phyloP scores from a whole-genome alignment of 2,329 filamentous ascomycete species.

The Tolypocladium paradoxum region DNA sequence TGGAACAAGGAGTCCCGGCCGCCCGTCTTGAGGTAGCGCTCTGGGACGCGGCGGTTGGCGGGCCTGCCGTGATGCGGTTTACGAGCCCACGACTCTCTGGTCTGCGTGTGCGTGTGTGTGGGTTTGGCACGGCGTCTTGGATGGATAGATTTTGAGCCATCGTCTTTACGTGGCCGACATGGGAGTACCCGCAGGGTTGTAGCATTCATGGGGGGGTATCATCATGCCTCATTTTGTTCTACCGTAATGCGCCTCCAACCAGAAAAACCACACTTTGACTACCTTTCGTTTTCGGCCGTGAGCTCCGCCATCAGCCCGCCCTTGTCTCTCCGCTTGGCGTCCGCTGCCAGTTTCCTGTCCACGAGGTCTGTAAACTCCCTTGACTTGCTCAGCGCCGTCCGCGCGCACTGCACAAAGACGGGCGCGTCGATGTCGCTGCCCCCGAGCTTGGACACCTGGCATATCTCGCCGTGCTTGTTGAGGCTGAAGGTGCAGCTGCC shows the following conservation, averaged over 20 bases:
- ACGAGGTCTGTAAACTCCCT: slow-evolving; percentile 70
- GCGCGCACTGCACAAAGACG: slow-evolving; percentile 64
- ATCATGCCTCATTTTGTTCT: slow-evolving; percentile 5
- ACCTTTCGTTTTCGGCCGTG: slow-evolving; percentile 73
- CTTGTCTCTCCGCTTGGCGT: slow-evolving; percentile 66
- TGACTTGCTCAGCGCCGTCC: slow-evolving; percentile 64
- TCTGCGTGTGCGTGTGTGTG: not conserved
- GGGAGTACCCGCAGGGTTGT: not conserved
- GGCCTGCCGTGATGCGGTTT: not conserved
- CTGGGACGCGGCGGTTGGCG: not conserved
- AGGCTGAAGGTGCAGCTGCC: slow-evolving; percentile 72
- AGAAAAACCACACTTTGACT: not conserved
- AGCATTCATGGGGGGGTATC: slow-evolving; percentile 6
- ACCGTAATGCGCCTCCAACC: not conserved
- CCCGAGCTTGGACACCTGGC: slow-evolving; percentile 83
- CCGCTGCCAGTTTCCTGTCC: slow-evolving; percentile 62
- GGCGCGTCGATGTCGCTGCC: slow-evolving; percentile 74
- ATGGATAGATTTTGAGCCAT: slow-evolving; percentile 3
- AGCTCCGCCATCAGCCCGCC: slow-evolving; percentile 69
- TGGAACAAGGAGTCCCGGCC: slow-evolving; percentile 94
- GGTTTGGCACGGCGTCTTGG: slow-evolving; percentile 4
- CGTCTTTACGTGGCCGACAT: not conserved
- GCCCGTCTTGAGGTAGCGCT: slow-evolving; percentile 76
- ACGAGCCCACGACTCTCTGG: slow-evolving; percentile 4
- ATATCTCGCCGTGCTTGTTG: slow-evolving; percentile 83